Conservation (phyloP, 1,284 basidiomycete species). For the Ustilago trichophora region DNA sequence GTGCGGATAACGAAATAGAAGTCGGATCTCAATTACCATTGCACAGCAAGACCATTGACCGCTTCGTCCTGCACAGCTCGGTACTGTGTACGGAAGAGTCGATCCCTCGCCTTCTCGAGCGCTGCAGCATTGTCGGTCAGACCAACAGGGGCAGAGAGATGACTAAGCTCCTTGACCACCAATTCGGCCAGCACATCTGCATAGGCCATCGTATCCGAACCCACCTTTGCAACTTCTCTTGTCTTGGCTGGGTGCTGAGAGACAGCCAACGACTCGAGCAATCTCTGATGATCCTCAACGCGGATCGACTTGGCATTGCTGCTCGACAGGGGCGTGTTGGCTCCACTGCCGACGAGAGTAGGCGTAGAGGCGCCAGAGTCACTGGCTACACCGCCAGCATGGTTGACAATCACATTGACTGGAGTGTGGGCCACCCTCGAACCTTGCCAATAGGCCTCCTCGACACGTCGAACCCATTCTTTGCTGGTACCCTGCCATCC, state of each 20-base stretch:
- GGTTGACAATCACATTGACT: slow-evolving; percentile 19
- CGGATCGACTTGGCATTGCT: slow-evolving; percentile 28
- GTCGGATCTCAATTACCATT: no score
- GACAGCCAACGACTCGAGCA: slow-evolving; percentile 15
- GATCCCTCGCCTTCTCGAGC: slow-evolving; percentile 68
- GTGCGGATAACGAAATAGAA: no score
- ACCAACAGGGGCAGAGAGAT: slow-evolving; percentile 19
- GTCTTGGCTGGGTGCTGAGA: neutral
- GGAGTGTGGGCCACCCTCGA: slow-evolving; percentile 32
- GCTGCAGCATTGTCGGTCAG: slow-evolving; percentile 65
- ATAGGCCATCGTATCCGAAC: slow-evolving; percentile 24
- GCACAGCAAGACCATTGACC: slow-evolving; percentile 77
- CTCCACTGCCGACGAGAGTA: slow-evolving; percentile 21
- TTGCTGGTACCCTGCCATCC: slow-evolving; percentile 65
- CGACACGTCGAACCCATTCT: slow-evolving; percentile 62
- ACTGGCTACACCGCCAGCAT: neutral
- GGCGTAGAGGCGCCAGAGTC: slow-evolving; percentile 34
- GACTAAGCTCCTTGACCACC: slow-evolving; percentile 70
- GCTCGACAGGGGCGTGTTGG: slow-evolving; percentile 30
- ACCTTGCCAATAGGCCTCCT: slow-evolving; percentile 62
- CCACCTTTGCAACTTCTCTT: neutral
- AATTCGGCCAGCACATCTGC: slow-evolving; percentile 70
- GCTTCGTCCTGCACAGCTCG: slow-evolving; percentile 87
- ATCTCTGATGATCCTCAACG: slow-evolving; percentile 22
- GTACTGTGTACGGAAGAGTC: slow-evolving; percentile 81